Base-by-base conservation (phyloP, 306 rosid genomes). In the Casuarina equisetifolia region DNA sequence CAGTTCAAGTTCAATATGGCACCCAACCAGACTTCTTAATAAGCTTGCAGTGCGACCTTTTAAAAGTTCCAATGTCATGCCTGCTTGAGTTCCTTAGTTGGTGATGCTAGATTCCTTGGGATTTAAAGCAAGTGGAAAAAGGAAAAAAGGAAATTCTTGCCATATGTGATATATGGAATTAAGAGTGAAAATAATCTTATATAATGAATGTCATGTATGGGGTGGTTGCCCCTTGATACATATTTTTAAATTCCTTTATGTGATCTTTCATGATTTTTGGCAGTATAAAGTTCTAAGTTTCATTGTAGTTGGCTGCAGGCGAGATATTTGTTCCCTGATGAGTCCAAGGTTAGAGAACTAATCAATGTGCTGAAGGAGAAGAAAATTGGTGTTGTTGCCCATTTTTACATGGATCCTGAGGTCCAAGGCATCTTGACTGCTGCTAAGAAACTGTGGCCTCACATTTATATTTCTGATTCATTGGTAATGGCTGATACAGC, bases 401-500 rank as follows among this genome's bases (percentile, higher is more conserved):
- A 95, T 78, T 95, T 95, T 81, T 95, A 92, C 90, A 95, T 95
- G 99, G 99, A 95, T 82, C 99, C 99, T 58, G 97, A 95, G 82
- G 96, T 95, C 8, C 99, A 95, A 79, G 99, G 99, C 64, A 73
- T 95, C 73, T 82, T 92, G 81, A 92, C 96, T 62, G 92, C 99
- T 80, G 99, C 99, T 57, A 90, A 92, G 89, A 92, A 91, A 83
- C 94, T 82, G 79, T 95, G 99, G 99, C 96, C 99, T 55, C 97
- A 95, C 79, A 95, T 95, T 70, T 80, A 95, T 86, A 88, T 95
- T 84, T 95, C 99, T 54, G 99, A 95, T 86, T 95, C 99, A 5
- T 80, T 95, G 81, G 99, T 95, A 74, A 95, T 92, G 99, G 99
- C 99, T 19, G 99, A 95, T 84, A 68, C 94, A 0, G 98, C 99